Evolutionary conservation across 331 rosid species (phyloP).

Genomic region (Rosa hybrid): DNA sequence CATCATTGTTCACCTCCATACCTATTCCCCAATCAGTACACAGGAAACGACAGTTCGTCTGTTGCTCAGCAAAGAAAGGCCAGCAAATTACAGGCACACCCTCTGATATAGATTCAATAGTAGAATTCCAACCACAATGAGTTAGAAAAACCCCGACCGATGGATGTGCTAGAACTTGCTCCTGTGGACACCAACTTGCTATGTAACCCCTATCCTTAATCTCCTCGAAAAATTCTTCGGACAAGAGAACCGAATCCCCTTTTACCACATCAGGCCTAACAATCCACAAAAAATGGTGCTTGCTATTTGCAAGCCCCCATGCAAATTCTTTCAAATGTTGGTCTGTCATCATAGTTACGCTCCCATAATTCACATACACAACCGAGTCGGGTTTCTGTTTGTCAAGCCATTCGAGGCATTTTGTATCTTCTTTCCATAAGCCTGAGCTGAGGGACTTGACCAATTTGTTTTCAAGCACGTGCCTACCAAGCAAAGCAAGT

Average conservation of each 20-base stretch:
- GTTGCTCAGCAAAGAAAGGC: conserved; percentile 45
- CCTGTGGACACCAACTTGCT: conserved; percentile 47
- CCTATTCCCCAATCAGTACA: conserved; percentile 46
- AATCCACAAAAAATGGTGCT: conserved; percentile 46
- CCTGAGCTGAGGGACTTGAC: conserved; percentile 26
- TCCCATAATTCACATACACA: conserved; percentile 48
- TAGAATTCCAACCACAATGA: conserved; percentile 63
- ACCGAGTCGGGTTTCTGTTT: conserved; percentile 36
- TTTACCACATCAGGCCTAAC: conserved; percentile 45
- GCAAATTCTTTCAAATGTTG: conserved; percentile 46
- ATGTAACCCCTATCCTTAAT: conserved; percentile 41
- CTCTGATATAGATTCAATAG: conserved; percentile 29
- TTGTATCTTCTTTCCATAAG: conserved; percentile 40
- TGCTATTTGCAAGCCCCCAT: conserved; percentile 55
- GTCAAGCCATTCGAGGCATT: conserved; percentile 38
- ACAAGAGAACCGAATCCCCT: conserved; percentile 23
- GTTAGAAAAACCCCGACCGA: conserved; percentile 49
- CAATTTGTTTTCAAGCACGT: conserved; percentile 15
- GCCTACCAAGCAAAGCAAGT: conserved; percentile 16
- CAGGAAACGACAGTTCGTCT: conserved; percentile 41
- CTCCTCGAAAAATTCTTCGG: conserved; percentile 40
- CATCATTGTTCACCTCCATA: conserved; percentile 34
- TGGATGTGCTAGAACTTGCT: conserved; percentile 49
- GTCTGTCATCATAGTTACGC: conserved; percentile 39
- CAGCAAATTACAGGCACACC: conserved; percentile 57